Evolutionary conservation across 768 basidiomycete species (phyloP).

Genomic region (Mycena haematopus): DNA sequence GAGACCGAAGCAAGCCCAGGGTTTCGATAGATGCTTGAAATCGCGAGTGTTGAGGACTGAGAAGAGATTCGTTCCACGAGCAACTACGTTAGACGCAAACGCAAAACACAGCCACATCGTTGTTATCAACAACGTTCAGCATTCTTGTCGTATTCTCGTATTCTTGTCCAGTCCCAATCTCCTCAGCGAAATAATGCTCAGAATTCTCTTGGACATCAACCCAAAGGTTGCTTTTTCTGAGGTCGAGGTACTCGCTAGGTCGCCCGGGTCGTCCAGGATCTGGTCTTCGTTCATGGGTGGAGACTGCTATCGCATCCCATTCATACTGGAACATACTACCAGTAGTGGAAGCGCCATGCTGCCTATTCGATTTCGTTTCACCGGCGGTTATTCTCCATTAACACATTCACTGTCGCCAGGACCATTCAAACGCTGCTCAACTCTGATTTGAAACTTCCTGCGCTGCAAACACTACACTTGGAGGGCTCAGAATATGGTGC

Average conservation of each 20-base stretch:
- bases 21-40: neutral
- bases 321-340: slow-evolving; percentile 2
- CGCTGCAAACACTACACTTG: neutral
- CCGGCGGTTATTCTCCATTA: no score
- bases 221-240: slow-evolving; percentile 1
- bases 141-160: no score
- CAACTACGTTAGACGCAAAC: no score
- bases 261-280: neutral
- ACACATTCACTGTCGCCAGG: neutral
- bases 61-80: no score
- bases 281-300: slow-evolving; percentile 7
- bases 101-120: neutral
- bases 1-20: neutral
- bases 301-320: neutral
- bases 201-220: neutral
- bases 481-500: neutral
- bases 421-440: neutral
- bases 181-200: neutral
- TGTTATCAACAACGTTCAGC: no score
- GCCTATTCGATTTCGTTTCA: neutral
- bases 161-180: neutral
- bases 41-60: neutral
- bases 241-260: slow-evolving; percentile 1
- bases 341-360: slow-evolving; percentile 3
- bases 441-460: slow-evolving; percentile 1